phyloP scores from a whole-genome alignment of 352 stramenopile genomes.

The Globisporangium cystogenes region DNA sequence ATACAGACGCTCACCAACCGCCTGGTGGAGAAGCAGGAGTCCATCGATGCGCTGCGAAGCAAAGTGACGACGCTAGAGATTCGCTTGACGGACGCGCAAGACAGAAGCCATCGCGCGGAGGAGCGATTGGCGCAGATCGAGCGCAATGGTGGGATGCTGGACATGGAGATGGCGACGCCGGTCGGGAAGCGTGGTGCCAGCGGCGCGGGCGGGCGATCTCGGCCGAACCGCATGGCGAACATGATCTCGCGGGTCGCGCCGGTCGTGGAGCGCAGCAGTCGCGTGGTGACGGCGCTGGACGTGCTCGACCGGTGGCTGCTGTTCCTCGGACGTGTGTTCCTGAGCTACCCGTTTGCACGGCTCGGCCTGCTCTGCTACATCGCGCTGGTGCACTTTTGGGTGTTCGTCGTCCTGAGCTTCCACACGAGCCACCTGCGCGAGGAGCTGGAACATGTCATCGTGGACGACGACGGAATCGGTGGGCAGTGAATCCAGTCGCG shows the following conservation, averaged over 20 bases:
- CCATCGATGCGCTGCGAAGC: conserved; percentile 57
- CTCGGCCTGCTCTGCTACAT: conserved; percentile 76
- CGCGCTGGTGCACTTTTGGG: conserved; percentile 77
- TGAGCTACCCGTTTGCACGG: conserved; percentile 67
- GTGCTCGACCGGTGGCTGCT: conserved; percentile 69
- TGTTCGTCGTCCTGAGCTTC: conserved; percentile 83
- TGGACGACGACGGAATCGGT: too few species aligned
- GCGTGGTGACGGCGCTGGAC: conserved; percentile 56
- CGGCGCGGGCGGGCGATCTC: conserved; percentile 18
- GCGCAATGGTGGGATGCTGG: conserved; percentile 51
- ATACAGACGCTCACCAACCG: conserved; percentile 79
- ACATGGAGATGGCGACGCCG: conserved; percentile 62
- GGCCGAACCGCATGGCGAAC: conserved; percentile 61
- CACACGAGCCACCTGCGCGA: conserved; percentile 84
- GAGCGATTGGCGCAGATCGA: conserved; percentile 58
- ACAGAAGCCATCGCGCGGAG: conserved; percentile 36
- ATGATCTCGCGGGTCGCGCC: conserved; percentile 58
- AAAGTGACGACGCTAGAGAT: conserved; percentile 68
- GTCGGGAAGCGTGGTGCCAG: conserved; percentile 25
- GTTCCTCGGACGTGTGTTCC: conserved; percentile 74
- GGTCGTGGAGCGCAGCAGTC: conserved; percentile 63
- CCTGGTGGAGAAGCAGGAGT: conserved; percentile 81
- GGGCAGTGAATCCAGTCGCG: too few species aligned
- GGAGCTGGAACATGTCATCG: conserved; percentile 37
- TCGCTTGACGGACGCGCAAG: conserved; percentile 52